Evolutionary conservation across 495 filamentous ascomycete genomes (phyloP).

Genomic region (Penicillium bialowiezense): DNA sequence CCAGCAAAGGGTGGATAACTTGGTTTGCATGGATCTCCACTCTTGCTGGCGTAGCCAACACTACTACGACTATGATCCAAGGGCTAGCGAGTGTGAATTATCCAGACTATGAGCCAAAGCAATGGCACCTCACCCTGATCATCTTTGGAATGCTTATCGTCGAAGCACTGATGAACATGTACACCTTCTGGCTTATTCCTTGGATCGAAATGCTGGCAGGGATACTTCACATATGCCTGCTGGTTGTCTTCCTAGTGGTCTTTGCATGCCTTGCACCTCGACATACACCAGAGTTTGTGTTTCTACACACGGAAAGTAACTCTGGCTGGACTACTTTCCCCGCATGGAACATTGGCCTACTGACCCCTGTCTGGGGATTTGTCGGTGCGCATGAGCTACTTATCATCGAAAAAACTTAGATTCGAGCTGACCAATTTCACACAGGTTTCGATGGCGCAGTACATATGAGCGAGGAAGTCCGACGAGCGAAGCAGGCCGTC

Average conservation of each 20-base stretch:
- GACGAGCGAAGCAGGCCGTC: slow-evolving; percentile 31
- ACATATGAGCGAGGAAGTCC: slow-evolving; percentile 43
- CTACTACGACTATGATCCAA: slow-evolving; percentile 34
- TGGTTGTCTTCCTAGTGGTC: slow-evolving; percentile 29
- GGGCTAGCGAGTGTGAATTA: slow-evolving; percentile 40
- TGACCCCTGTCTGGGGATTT: slow-evolving; percentile 29
- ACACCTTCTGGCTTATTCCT: slow-evolving; percentile 26
- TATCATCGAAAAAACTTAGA: not conserved
- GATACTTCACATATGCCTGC: slow-evolving; percentile 34
- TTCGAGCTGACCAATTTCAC: not conserved
- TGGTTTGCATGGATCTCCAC: slow-evolving; percentile 19
- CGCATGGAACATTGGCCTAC: slow-evolving; percentile 34
- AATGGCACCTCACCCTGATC: slow-evolving; percentile 19
- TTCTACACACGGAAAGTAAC: slow-evolving; percentile 23
- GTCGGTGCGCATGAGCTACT: slow-evolving; percentile 13
- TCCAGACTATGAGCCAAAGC: slow-evolving; percentile 14
- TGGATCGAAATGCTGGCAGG: slow-evolving; percentile 33
- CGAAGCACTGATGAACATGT: slow-evolving; percentile 19
- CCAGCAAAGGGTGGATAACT: slow-evolving; percentile 1
- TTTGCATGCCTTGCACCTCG: slow-evolving; percentile 10
- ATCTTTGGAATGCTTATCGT: slow-evolving; percentile 15
- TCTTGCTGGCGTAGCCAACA: slow-evolving; percentile 11
- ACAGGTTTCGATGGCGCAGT: slow-evolving; percentile 25
- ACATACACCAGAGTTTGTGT: slow-evolving; percentile 10
- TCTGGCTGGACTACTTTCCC: slow-evolving; percentile 34